Base-by-base conservation (phyloP, 1,284 basidiomycete species). In the Trichosporon ovoides region DNA sequence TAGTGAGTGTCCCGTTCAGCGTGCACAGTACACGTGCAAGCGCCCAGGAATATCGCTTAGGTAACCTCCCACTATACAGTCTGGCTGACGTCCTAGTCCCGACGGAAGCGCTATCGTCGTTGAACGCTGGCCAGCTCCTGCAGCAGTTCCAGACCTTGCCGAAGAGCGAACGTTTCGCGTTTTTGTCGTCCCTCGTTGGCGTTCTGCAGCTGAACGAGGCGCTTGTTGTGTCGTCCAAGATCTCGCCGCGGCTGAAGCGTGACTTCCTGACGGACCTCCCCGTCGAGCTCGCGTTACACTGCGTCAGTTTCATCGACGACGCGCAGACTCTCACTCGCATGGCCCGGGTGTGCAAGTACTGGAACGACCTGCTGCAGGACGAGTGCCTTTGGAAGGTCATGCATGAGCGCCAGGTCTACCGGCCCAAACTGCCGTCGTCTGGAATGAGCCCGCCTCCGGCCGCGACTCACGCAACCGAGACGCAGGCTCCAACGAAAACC, bases 211-310 rank as follows among this genome's bases (percentile, higher is more conserved):
- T 87, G 2, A 80, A 84, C 10, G 91, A 96, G 68, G 85, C 96
- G 13, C 81, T 89, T 13, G 88, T 87, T 70, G 81, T 96, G 57
- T 88, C 88, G 0, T 82, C 78, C 20, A 74, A 80, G 55, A 87
- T 97, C 72, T 81, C 85, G 0, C 89, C 91, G 0, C 82, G 88
- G 33, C 84, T 97, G 65, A 88, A 89, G 70, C 85, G 90, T 6
- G 93, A 98, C 73, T 94, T 95, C 72, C 80, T 97, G 22, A 78
- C 81, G 5, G 85, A 87, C 28, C 80, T 98, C 1, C 95, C 95
- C 0, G 79, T 85, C 16, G 95, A 98, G 75, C 81, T 98, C 34
- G 83, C 86, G 0, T 77, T 96, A 24, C 85, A 92, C 69, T 84
- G 95, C 55, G 81, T 98, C 53, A 79, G 81, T 66, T 95, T 87